Evolutionary conservation across 192 early-diverging fungal genomes (phyloP), one percentile per base, ranked within the genome.

Genomic region (Backusella luteola): DNA sequence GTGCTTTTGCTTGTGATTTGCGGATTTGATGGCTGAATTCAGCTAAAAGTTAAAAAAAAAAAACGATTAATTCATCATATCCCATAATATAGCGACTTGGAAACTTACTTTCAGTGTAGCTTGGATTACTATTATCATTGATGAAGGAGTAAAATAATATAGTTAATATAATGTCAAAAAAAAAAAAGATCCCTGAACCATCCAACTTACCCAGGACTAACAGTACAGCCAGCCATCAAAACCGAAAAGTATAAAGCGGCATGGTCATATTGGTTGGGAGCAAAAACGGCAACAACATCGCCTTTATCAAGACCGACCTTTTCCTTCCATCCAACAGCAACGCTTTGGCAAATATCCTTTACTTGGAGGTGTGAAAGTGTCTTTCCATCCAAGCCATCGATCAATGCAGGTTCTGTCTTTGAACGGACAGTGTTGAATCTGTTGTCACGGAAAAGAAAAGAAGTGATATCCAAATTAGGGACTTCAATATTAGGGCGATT

Each of bases 261-360:
- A 26, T 90, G 76, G 38, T 92, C 90, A 80, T 90, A 89, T 44
- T 87, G 83, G 81, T 95, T 96, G 35, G 91, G 93, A 6, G 92
- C 79, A 49, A 91, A 87, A 15, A 93, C 76, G 23, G 87, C 91
- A 29, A 95, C 79, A 6, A 92, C 88, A 67, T 95, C 91, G 36
- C 92, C 91, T 36, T 85, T 87, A 49, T 87, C 84, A 69, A 96
- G 84, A 6, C 85, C 85, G 12, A 90, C 71, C 6, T 53, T 85
- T 67, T 83, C 80, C 76, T 68, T 73, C 75, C 89, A 84, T 66
- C 89, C 91, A 75, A 71, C 79, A 34, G 86, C 84, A 19, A 92
- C 84, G 5, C 76, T 67, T 69, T 84, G 79, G 34, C 87, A 81
- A n/a, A 83, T 53, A 46, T 73, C 44, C 36, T 80, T 75, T 41